Evolutionary conservation across 2,329 filamentous ascomycete genomes (phyloP), one percentile per base, ranked within the genome.

Genomic region (Beauveria sp.): DNA sequence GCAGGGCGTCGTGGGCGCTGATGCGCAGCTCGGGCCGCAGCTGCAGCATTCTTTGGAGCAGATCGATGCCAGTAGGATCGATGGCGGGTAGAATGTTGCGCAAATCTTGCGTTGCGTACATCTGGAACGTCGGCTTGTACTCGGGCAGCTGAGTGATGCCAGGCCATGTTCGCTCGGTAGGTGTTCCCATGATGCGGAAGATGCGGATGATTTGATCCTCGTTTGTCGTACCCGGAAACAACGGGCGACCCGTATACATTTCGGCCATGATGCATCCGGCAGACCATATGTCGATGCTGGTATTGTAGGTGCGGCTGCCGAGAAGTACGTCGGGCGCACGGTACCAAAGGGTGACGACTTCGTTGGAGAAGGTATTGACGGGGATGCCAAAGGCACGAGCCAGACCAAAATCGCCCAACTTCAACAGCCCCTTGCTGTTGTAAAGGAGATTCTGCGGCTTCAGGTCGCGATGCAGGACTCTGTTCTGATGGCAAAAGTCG

Each of bases 251-350:
- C 0, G 93, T 97, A 75, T 96, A 98, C 92, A 99, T 97, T 77
- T 99, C 95, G 10, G 95, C 95, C 95, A 99, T 98, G 80, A 99
- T 99, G 75, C 95, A 99, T 62, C 95, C 95, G 7, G 95, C 95
- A 7, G 91, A 96, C 95, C 95, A 99, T 73, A 99, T 98, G 71
- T 99, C 95, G 74, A 99, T 98, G 77, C 91, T 96, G n/a, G 95
- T 99, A 77, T 96, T 99, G 79, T 99, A 99, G 24, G 95, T 98
- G 66, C 95, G 83, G 69, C 90, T 95, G 58, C 95, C 95, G 51
- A 99, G 84, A 57, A 99, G 83, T 52, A 99, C 95, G 70, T 99
- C 95, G 0, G 95, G 95, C 1, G 95, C 95, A 49, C 95, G 90
- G 75, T 99, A 99, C 93, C 93, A 98, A 20, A 98, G 82, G 0